These are phyloP conservation scores for Exophiala viscosa DNA, from an alignment of 2,329 filamentous ascomycete species.

Conservation along the genomic window DNA sequence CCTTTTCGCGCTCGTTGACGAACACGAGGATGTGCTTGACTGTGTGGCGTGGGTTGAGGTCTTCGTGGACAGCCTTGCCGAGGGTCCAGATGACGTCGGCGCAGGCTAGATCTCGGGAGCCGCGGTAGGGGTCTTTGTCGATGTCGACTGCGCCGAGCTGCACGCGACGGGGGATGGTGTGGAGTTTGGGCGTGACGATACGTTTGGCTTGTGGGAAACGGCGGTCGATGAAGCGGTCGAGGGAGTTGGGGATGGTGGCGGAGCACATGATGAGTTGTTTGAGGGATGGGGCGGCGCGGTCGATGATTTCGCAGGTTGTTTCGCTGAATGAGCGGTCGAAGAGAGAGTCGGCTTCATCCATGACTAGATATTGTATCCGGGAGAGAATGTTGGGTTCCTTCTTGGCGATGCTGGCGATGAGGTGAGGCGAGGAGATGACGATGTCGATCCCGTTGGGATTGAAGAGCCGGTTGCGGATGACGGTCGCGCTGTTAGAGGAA, in stretches of 20 bases:
- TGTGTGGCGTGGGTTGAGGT: constrained; percentile 43
- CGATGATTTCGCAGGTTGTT: constrained; percentile 76
- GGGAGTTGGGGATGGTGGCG: constrained; percentile 85
- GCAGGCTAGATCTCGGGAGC: constrained; percentile 89
- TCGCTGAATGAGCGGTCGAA: constrained; percentile 89
- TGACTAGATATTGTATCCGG: constrained; percentile 80
- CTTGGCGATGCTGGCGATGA: constrained; percentile 82
- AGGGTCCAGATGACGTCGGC: constrained; percentile 94
- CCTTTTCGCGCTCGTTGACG: constrained; percentile 91
- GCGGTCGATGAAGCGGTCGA: constrained; percentile 78
- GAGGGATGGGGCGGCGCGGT: constrained; percentile 74
- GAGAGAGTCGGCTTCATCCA: constrained; percentile 95
- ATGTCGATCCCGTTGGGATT: constrained; percentile 77
- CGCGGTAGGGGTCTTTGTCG: constrained; percentile 84
- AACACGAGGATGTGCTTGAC: constrained; percentile 89
- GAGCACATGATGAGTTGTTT: constrained; percentile 89
- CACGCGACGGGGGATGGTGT: constrained; percentile 90
- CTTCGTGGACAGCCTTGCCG: constrained; percentile 69
- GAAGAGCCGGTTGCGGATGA: constrained; percentile 84
- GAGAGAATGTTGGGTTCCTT: constrained; percentile 88
- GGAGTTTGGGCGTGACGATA: constrained; percentile 90
- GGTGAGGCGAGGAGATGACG: constrained; percentile 80
- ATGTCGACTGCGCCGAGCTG: constrained; percentile 92
- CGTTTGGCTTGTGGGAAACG: constrained; percentile 79
- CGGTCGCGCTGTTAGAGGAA: constrained; percentile 67